A percentile compares a stretch with the other conserved stretches of the same genome.
These are phyloP conservation scores for Puya raimondii DNA, from an alignment of 176 grass and related monocot genomes.

Conservation along the genomic window DNA sequence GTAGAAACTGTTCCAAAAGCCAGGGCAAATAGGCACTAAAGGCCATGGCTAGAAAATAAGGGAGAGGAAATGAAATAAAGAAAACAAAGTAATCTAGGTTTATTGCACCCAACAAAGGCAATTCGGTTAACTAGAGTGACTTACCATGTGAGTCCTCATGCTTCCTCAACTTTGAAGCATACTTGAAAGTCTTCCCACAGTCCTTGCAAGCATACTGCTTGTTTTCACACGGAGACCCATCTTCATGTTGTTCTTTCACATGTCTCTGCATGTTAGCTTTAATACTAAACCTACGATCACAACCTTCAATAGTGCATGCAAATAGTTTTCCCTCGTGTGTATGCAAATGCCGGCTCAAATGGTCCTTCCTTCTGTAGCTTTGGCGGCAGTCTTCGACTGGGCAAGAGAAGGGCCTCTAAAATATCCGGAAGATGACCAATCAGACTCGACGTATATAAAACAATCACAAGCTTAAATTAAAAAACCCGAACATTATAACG, in stretches of 20 bases:
- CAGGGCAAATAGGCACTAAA: too few relatives aligned
- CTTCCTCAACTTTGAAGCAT: conserved; percentile 55
- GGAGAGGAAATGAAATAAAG: too few relatives aligned
- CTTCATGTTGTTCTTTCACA: conserved; percentile 42
- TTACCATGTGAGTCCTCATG: conserved; percentile 65
- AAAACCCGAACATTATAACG: too few relatives aligned
- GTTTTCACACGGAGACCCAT: conserved; percentile 12
- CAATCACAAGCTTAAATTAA: too few relatives aligned
- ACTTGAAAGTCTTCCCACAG: conserved; percentile 61
- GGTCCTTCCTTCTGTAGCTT: conserved; percentile 57
- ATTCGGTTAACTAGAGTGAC: not conserved
- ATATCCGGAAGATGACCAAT: not conserved
- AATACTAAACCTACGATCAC: conserved; percentile 40
- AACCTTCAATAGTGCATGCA: conserved; percentile 34
- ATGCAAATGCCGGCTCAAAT: conserved; percentile 53
- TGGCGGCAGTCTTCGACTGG: conserved; percentile 44
- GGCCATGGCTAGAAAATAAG: not conserved
- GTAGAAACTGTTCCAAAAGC: too few relatives aligned
- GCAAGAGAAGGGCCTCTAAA: conserved; percentile 43
- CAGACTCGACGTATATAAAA: not conserved
- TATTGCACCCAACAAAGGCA: too few relatives aligned
- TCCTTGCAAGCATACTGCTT: conserved; percentile 45
- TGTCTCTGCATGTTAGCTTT: conserved; percentile 56
- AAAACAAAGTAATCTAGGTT: too few relatives aligned
- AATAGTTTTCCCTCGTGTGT: conserved; percentile 53